These are phyloP conservation scores for Xylariaceae sp. DNA, from an alignment of 2,329 filamentous ascomycete species.

Conservation along the genomic window DNA sequence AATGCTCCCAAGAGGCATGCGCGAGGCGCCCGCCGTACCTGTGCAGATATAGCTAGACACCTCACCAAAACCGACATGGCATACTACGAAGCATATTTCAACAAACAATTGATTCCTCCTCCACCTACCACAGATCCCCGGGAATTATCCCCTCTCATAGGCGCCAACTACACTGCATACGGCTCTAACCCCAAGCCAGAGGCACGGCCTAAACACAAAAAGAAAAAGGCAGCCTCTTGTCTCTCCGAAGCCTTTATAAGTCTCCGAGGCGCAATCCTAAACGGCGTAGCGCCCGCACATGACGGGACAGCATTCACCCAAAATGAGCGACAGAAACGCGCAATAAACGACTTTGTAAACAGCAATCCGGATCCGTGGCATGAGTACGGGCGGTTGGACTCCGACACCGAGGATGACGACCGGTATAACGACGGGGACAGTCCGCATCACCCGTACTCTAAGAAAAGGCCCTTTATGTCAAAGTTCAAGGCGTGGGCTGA, in stretches of 20 bases:
- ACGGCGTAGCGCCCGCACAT: neutral
- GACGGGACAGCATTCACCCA: neutral
- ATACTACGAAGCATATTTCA: no score
- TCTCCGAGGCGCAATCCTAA: neutral
- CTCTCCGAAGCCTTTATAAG: neutral
- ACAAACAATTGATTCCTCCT: no score
- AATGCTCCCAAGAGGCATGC: neutral
- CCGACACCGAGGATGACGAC: slow-evolving; percentile 4
- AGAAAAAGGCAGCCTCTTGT: neutral
- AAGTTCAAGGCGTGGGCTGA: neutral
- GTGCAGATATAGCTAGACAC: neutral
- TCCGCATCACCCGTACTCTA: neutral
- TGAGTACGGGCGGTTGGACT: slow-evolving; percentile 9
- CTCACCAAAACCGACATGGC: neutral
- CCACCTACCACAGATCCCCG: neutral
- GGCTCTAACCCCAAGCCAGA: neutral
- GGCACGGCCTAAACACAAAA: neutral
- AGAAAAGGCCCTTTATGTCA: neutral
- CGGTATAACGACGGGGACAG: no score
- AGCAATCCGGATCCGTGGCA: slow-evolving; percentile 9
- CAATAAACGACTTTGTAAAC: neutral
- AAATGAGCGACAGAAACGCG: neutral
- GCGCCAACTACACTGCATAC: neutral
- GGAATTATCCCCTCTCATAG: neutral
- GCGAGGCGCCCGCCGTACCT: neutral